These are phyloP conservation scores for Eucalyptus pauciflora DNA, from an alignment of 345 rosid species.

Conservation along the genomic window DNA sequence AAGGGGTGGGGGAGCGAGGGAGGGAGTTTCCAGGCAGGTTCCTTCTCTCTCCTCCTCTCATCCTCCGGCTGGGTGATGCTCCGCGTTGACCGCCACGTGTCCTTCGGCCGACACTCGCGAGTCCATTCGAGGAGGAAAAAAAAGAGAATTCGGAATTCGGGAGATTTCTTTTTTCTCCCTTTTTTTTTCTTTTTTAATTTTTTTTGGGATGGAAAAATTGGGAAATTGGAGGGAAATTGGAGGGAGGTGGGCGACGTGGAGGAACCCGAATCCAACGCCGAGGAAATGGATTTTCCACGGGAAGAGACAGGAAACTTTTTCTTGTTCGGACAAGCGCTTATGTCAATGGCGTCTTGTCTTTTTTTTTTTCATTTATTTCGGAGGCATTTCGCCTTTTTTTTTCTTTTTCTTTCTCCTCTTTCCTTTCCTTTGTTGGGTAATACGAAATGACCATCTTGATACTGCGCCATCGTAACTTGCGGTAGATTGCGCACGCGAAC, in stretches of 20 bases:
- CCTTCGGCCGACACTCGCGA: neutral
- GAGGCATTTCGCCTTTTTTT: neutral
- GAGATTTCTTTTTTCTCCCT: neutral
- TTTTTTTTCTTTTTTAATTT: fast-evolving
- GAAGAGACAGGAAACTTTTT: neutral
- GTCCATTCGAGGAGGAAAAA: neutral
- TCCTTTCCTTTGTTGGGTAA: neutral
- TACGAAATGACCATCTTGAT: neutral
- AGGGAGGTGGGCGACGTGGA: neutral
- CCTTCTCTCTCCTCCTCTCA: neutral
- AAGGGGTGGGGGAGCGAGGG: neutral
- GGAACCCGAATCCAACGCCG: neutral
- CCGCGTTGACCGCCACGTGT: neutral
- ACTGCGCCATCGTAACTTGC: neutral
- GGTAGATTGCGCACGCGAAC: neutral
- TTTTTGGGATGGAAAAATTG: neutral
- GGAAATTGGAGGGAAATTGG: neutral
- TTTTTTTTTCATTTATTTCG: neutral
- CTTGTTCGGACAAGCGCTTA: neutral
- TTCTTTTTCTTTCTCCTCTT: neutral
- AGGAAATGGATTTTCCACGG: neutral
- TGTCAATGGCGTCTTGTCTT: neutral
- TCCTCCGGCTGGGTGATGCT: neutral
- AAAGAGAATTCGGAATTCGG: neutral
- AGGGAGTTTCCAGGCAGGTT: neutral